A percentile compares a stretch with the other conserved stretches of the same genome.
Evolutionary conservation across 306 rosid genomes (phyloP).

Genomic region (Cicer yamashitae): DNA sequence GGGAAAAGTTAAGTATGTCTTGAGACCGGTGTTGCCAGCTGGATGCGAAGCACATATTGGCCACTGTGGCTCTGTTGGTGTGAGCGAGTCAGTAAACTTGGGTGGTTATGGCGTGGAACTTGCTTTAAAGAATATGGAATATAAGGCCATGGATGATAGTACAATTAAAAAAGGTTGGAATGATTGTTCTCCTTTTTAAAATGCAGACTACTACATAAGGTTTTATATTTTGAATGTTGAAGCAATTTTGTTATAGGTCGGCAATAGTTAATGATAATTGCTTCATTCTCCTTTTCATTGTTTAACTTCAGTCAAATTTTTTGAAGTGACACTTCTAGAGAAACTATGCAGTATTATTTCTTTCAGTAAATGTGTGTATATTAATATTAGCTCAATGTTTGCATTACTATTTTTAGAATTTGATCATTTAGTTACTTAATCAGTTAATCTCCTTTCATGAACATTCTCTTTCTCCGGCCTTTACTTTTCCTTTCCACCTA

Average conservation of each 20-base stretch:
- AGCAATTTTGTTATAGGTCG: constrained; percentile 39
- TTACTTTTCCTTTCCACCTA: constrained; percentile 15
- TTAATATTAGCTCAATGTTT: constrained; percentile 23
- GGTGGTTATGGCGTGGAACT: constrained; percentile 99
- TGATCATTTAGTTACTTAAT: constrained; percentile 3
- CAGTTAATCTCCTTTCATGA: constrained; percentile 5
- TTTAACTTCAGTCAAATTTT: neutral
- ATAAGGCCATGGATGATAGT: constrained; percentile 95
- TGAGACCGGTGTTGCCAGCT: constrained; percentile 76
- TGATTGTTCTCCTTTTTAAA: constrained; percentile 30
- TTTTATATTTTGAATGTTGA: constrained; percentile 39
- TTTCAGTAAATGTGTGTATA: neutral
- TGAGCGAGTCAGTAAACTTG: constrained; percentile 75
- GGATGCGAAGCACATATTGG: constrained; percentile 76
- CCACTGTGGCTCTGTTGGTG: constrained; percentile 86
- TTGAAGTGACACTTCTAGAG: neutral
- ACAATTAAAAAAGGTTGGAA: constrained; percentile 80
- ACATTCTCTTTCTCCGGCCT: constrained; percentile 33
- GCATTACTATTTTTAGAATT: constrained; percentile 26
- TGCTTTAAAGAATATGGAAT: constrained; percentile 97
- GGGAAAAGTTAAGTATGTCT: constrained; percentile 85
- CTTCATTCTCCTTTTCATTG: constrained; percentile 13
- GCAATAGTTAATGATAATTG: constrained; percentile 28
- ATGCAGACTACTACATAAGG: constrained; percentile 17
- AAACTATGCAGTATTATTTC: constrained; percentile 29